Base-by-base conservation (phyloP, 2,329 filamentous ascomycete species). In the Incumbomyces lentus region DNA sequence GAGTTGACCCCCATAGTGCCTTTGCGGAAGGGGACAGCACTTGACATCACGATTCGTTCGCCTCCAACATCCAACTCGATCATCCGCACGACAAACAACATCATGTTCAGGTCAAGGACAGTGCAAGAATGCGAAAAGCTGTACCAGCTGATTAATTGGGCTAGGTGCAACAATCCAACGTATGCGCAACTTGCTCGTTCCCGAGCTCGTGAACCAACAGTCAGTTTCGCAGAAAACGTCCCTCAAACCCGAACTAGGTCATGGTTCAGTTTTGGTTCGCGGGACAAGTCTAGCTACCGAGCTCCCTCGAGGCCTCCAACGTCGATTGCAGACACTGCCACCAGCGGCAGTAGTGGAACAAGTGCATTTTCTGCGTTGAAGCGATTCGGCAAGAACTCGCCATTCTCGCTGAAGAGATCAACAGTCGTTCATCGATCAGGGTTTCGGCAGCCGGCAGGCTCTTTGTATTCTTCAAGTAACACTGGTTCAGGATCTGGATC, bases 31-130 rank as follows among this genome's bases (percentile, higher is more conserved):
- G 92, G 89, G 58, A 98, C 88, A 17, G 86, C 85, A 2, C 78
- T 98, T 29, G 92, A 98, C 62, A 86, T 98, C 45, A 92, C 93
- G 54, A 86, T 98, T 53, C 84, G 88, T 41, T 95, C 90, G 6
- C 86, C 86, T 1, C 84, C 89, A 19, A 84, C 84, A 6, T 62
- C 73, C 30, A 78, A 84, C 52, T 88, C 84, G 4, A 78, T 79
- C 56, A 75, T 95, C 47, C 76, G 73, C 49, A 75, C 68, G 60
- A 75, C 82, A 42, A 82, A 81, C 57, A 92, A 93, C 61, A 86
- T 95, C 68, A 90, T 93, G 72, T 92, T 96, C 75, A 83, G 92
- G 35, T 86, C 86, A 40, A 73, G 82, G 35, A 85, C 77, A 39
- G 74, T 80, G 2, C 75, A 79, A 36, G 90, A 95, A 51, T 93